Evolutionary conservation across 495 filamentous ascomycete species (phyloP).

Genomic region (Elaphomyces granulatus): DNA sequence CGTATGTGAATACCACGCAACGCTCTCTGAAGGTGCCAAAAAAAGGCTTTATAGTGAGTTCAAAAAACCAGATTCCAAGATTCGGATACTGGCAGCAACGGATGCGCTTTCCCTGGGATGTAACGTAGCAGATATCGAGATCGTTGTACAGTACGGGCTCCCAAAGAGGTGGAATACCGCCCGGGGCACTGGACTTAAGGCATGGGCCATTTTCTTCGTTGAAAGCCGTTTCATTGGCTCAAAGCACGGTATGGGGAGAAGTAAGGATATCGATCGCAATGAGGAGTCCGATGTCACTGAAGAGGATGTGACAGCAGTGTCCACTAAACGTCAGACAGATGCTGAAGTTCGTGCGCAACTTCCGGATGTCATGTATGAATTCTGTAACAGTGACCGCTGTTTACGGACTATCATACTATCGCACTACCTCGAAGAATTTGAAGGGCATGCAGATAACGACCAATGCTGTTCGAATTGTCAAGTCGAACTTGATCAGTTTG

Average conservation of each 20-base stretch:
- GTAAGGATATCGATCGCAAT: not conserved
- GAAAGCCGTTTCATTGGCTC: not conserved
- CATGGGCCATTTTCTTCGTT: not conserved
- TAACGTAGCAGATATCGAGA: not conserved
- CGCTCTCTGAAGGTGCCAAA: too few species aligned
- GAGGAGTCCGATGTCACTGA: not conserved
- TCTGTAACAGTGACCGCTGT: not conserved
- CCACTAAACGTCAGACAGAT: not conserved
- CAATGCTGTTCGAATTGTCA: not conserved
- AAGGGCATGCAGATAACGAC: not conserved
- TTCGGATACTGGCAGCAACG: not conserved
- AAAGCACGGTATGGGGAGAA: not conserved
- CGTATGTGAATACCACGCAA: not conserved
- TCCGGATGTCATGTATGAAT: not conserved
- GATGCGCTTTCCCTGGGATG: not conserved
- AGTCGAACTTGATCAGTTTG: not conserved
- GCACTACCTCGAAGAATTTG: not conserved
- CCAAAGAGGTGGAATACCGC: not conserved
- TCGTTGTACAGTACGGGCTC: not conserved
- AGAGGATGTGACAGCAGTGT: not conserved
- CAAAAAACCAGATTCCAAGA: not conserved
- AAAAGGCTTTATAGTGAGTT: too few species aligned
- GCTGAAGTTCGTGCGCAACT: not conserved
- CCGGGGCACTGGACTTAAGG: not conserved
- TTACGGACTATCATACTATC: not conserved